A percentile compares a stretch with the other conserved stretches of the same genome.
These are phyloP conservation scores for Pseudonitzschia delicatissima DNA, from an alignment of 108 stramenopile genomes.

Conservation along the genomic window DNA sequence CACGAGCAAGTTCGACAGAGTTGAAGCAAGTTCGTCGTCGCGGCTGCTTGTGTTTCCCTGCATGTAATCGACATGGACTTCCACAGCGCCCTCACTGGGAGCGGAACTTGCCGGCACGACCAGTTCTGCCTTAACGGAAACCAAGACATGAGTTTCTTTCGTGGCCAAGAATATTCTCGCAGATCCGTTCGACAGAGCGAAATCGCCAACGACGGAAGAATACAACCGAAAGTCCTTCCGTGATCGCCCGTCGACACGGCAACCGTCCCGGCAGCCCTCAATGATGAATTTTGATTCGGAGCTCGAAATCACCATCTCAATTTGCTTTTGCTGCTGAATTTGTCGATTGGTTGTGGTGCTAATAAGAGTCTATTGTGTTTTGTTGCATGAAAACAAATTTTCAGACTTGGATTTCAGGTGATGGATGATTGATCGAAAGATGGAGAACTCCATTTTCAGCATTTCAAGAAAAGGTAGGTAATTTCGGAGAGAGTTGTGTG, in stretches of 20 bases:
- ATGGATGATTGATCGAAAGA: too few species aligned
- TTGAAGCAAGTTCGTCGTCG: constrained; percentile 46
- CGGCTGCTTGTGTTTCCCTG: constrained; percentile 21
- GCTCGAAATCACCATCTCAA: constrained; percentile 36
- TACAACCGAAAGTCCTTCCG: constrained; percentile 50
- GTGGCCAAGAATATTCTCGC: constrained; percentile 58
- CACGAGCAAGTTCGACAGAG: constrained; percentile 45
- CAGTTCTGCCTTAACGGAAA: constrained; percentile 69
- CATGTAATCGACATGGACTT: constrained; percentile 58
- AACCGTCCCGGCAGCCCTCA: constrained; percentile 61
- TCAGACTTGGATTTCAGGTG: too few species aligned
- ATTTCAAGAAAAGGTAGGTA: too few species aligned
- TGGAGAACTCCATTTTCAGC: too few species aligned
- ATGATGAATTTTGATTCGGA: constrained; percentile 67
- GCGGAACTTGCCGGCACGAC: constrained; percentile 46
- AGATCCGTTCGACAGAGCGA: constrained; percentile 69
- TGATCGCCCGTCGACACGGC: constrained; percentile 64
- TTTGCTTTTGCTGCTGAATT: neutral
- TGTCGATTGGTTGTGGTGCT: too few species aligned
- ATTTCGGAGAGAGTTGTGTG: too few species aligned
- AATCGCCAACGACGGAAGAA: constrained; percentile 24
- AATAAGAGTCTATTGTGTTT: too few species aligned
- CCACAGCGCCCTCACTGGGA: constrained; percentile 53
- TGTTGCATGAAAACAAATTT: too few species aligned
- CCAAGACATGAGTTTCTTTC: constrained; percentile 58